Conservation (phyloP, 202 grass and related monocot genomes). For the Digitaria exilis region DNA sequence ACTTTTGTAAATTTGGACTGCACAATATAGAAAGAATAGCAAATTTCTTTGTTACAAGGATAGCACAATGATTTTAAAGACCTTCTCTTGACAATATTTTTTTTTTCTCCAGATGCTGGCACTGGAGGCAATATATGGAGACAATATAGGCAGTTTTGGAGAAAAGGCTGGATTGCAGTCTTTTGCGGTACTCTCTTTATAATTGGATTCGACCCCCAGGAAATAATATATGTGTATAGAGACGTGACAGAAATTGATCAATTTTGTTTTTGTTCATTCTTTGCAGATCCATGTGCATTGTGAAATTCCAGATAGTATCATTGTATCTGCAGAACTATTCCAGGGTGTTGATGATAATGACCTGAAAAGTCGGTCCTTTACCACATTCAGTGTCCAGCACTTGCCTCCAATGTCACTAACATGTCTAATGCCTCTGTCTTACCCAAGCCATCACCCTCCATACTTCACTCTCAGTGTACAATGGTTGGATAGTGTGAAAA, state of each 20-base stretch:
- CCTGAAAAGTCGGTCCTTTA: slow-evolving; percentile 18
- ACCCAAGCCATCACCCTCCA: slow-evolving; percentile 68
- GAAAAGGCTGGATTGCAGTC: slow-evolving; percentile 44
- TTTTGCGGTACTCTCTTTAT: slow-evolving; percentile 60
- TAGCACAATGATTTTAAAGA: background rate
- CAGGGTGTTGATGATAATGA: slow-evolving; percentile 26
- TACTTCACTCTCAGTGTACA: slow-evolving; percentile 55
- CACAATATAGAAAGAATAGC: background rate
- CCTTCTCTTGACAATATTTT: background rate
- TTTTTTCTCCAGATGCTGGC: slow-evolving; percentile 49
- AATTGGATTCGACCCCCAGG: background rate
- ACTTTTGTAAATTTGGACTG: background rate
- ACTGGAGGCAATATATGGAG: slow-evolving; percentile 69
- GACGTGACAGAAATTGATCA: background rate
- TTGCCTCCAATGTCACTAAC: slow-evolving; percentile 64
- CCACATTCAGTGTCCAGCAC: slow-evolving; percentile 58
- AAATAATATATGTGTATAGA: background rate
- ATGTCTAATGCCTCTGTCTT: slow-evolving; percentile 64
- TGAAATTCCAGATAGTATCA: slow-evolving; percentile 65
- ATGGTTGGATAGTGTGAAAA: slow-evolving; percentile 58
- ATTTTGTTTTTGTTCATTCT: slow-evolving; percentile 8
- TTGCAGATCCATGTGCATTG: slow-evolving; percentile 55
- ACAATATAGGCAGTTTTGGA: slow-evolving; percentile 46
- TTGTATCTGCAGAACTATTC: slow-evolving; percentile 55
- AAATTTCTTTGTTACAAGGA: background rate